Evolutionary conservation across 306 rosid genomes (phyloP), one percentile per base, ranked within the genome.

Genomic region (Vigna trinervia): DNA sequence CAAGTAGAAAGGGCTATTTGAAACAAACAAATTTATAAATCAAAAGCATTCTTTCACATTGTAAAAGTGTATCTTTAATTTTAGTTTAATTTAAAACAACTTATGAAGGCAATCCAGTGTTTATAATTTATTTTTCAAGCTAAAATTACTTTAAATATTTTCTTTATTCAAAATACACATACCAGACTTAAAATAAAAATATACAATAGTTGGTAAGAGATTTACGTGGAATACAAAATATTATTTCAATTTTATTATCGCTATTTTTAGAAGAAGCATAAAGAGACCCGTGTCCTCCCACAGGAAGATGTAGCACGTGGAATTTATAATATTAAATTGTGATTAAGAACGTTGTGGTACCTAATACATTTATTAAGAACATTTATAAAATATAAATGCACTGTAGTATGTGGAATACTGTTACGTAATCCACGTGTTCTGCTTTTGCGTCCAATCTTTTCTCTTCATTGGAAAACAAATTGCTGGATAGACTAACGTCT

Each of bases 401-500:
- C 8, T 26, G 28, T 26, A 26, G 3, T 26, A 26, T 64, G 30
- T 63, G 51, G 28, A 78, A 1, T 23, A 38, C 39, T 36, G 41
- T 5, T 36, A 9, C 38, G 10, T 63, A 36, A 43, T 38, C 66
- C 51, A 53, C 47, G 66, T 71, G 34, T 36, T 38, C 8, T 70
- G 57, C 17, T 71, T 9, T 50, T 6, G 12, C 6, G 45, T 76
- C 65, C 53, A 20, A 34, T 23, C 43, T 63, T 30, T 50, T 62
- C 73, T 63, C 53, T 75, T 63, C 30, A 43, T 10, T 60, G 54
- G 30, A 60, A 28, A 59, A 48, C 43, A 15, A 77, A 17, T 46
- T 45, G 43, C 6, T 73, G 46, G 36, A 39, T 14, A 54, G 39
- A 8, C 8, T 22, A 6, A 30, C 19, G n/a, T 9, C 46, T 39